These are phyloP conservation scores for Candida nemodendra DNA, from an alignment of 805 yeast species.

Conservation along the genomic window DNA sequence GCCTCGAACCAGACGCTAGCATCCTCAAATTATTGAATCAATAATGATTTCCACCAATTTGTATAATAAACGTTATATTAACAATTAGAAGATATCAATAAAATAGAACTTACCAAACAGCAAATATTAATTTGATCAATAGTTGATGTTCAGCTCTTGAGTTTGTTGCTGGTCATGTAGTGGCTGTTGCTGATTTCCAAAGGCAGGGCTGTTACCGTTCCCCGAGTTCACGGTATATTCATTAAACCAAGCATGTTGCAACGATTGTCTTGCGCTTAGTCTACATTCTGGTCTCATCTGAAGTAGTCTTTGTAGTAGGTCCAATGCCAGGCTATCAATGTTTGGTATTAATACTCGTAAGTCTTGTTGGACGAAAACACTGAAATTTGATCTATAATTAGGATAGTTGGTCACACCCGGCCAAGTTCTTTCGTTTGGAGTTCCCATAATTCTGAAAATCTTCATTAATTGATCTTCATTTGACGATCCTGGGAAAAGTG, in stretches of 20 bases:
- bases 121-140: background rate
- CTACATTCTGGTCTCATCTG: conserved; percentile 64
- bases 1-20: conserved; percentile 16
- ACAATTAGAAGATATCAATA: background rate
- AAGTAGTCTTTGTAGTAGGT: conserved; percentile 56
- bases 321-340: conserved; percentile 67
- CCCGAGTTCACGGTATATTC: conserved; percentile 49
- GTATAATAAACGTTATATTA: conserved; percentile 1
- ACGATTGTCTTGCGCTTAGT: conserved; percentile 58
- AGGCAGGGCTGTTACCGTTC: conserved; percentile 12
- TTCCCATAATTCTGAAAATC: conserved; percentile 91
- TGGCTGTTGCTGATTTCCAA: conserved; percentile 10
- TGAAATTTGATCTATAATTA: conserved; percentile 82
- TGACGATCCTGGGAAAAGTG: conserved; percentile 92
- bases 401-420: conserved; percentile 93
- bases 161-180: conserved; percentile 9
- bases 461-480: conserved; percentile 93
- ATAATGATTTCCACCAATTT: conserved; percentile 1
- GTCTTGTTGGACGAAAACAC: conserved; percentile 86
- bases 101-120: background rate
- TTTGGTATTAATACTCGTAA: conserved; percentile 65
- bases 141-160: conserved; percentile 4
- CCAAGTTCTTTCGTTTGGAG: conserved; percentile 96
- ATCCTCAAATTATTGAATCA: conserved; percentile 9
- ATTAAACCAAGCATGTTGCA: conserved; percentile 78